Evolutionary conservation across 1,284 basidiomycete species (phyloP).

Genomic region (Ceratobasidium sp.): DNA sequence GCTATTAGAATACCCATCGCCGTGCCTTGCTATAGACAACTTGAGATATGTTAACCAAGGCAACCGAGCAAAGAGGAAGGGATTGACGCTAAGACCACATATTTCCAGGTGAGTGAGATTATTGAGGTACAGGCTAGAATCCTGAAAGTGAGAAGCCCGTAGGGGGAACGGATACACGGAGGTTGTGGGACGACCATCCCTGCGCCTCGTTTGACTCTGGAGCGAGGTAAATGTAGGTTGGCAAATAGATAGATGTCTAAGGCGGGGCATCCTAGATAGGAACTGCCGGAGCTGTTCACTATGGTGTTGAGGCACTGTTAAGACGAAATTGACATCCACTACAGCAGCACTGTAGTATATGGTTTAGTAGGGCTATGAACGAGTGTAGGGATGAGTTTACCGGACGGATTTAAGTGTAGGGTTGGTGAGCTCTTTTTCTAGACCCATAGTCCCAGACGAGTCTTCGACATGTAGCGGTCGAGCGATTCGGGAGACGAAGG

Average conservation of each 20-base stretch:
- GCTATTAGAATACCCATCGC: not conserved
- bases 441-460: not conserved
- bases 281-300: conserved; percentile 10
- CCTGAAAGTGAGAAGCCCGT: conserved; percentile 5
- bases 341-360: not conserved
- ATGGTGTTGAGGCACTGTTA: not conserved
- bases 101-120: conserved; percentile 1
- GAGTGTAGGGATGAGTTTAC: too few species aligned
- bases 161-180: not conserved
- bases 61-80: not conserved
- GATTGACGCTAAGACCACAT: not conserved
- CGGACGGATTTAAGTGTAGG: too few species aligned
- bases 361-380: not conserved
- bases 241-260: not conserved
- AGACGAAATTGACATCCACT: not conserved
- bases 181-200: not conserved
- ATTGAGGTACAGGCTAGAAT: not conserved
- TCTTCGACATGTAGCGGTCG: not conserved
- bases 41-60: conserved; percentile 25
- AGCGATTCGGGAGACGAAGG: not conserved
- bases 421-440: not conserved
- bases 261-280: not conserved
- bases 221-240: not conserved
- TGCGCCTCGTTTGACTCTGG: not conserved
- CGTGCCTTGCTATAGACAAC: not conserved